phyloP scores from a whole-genome alignment of 2,329 filamentous ascomycete genomes.

The Metarhizium anisopliae region DNA sequence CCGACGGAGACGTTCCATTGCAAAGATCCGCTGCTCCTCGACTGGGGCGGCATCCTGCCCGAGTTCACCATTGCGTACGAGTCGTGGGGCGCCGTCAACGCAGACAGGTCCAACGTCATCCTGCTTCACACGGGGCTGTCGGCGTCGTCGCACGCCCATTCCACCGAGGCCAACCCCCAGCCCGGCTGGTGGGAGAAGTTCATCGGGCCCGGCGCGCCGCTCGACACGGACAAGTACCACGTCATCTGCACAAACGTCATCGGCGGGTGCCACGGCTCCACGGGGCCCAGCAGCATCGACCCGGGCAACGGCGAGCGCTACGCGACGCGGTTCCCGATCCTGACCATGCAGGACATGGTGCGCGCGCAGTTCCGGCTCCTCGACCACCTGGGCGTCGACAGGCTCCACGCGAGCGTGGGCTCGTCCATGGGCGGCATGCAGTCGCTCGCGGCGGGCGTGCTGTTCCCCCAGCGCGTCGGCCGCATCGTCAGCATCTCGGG shows the following conservation, averaged over 20 bases:
- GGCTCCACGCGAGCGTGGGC: constrained; percentile 84
- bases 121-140: constrained; percentile 89
- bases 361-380: constrained; percentile 86
- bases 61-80: constrained; percentile 90
- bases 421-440: constrained; percentile 99
- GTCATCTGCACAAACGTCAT: constrained; percentile 96
- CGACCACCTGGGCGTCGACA: constrained; percentile 66
- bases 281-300: constrained; percentile 80
- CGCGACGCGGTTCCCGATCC: constrained; percentile 87
- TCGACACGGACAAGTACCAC: constrained; percentile 89
- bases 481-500: constrained; percentile 85
- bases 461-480: constrained; percentile 75
- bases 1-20: constrained; percentile 73
- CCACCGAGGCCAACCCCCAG: constrained; percentile 75
- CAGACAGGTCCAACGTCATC: constrained; percentile 77
- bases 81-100: constrained; percentile 77
- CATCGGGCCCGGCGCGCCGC: constrained; percentile 74
- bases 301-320: constrained; percentile 82
- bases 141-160: constrained; percentile 94
- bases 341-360: constrained; percentile 97
- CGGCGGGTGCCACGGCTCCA: constrained; percentile 92
- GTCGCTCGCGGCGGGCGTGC: constrained; percentile 73
- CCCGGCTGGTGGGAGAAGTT: constrained; percentile 99
- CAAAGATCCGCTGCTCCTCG: constrained; percentile 65
- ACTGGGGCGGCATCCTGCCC: constrained; percentile 90